These are phyloP conservation scores for Ambrosia artemisiifolia DNA, from an alignment of 129 eudicot species.

Conservation along the genomic window DNA sequence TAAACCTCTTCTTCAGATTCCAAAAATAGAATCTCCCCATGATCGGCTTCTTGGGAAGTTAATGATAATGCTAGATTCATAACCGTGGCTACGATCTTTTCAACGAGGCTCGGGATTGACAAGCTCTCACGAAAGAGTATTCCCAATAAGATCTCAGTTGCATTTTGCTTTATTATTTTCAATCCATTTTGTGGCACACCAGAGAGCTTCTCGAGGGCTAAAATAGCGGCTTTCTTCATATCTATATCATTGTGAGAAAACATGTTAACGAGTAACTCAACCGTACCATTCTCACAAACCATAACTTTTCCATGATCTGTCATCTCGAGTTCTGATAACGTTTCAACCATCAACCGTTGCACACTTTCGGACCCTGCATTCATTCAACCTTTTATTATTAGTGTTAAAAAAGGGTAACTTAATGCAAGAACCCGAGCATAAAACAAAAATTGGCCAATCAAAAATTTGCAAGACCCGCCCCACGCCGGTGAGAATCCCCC, in stretches of 20 bases:
- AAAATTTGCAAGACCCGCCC: too few relatives aligned
- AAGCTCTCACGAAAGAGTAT: conserved; percentile 51
- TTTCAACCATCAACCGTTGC: conserved; percentile 41
- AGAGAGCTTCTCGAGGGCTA: conserved; percentile 44
- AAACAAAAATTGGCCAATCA: too few relatives aligned
- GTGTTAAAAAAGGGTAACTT: background rate
- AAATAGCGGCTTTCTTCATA: conserved; percentile 40
- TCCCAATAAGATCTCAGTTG: conserved; percentile 33
- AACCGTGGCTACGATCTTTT: conserved; percentile 39
- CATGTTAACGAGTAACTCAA: conserved; percentile 41
- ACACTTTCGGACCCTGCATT: conserved; percentile 38
- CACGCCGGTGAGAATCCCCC: too few relatives aligned
- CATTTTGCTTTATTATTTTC: conserved; percentile 45
- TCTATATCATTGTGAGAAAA: conserved; percentile 35
- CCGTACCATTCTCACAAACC: conserved; percentile 36
- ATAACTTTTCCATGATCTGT: conserved; percentile 43
- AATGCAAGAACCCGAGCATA: background rate
- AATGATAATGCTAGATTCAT: conserved; percentile 44
- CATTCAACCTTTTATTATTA: background rate
- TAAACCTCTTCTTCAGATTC: conserved; percentile 52
- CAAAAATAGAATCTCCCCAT: conserved; percentile 18
- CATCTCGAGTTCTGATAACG: conserved; percentile 48
- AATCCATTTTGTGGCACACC: conserved; percentile 44
- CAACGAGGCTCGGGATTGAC: conserved; percentile 42
- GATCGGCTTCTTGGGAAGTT: conserved; percentile 18